Evolutionary conservation across 1,139 yeast genomes (phyloP).

Genomic region (Yamadazyma buinensis): DNA sequence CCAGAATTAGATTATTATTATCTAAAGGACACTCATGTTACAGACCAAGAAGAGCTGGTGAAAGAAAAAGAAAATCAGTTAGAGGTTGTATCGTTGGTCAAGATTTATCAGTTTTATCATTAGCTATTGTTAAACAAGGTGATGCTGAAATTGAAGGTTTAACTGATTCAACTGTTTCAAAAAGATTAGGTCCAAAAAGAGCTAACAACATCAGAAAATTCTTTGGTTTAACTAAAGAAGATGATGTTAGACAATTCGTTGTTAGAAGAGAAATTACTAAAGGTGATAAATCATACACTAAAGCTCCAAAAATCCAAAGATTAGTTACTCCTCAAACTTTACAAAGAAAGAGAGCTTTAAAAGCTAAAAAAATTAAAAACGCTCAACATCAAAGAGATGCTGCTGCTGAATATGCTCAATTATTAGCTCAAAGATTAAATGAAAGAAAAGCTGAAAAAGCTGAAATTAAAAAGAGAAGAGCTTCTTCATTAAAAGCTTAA

Average conservation of each 20-base stretch:
- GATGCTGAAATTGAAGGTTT: conserved; percentile 93
- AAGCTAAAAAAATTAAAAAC: conserved; percentile 89
- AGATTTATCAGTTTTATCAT: conserved; percentile 93
- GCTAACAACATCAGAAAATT: conserved; percentile 99
- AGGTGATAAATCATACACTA: conserved; percentile 98
- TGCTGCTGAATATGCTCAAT: conserved; percentile 99
- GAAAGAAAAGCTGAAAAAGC: conserved; percentile 98
- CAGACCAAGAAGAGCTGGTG: conserved; percentile 99
- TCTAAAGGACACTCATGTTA: conserved; percentile 96
- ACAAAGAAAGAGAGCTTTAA: conserved; percentile 98
- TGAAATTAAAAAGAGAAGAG: conserved; percentile 99
- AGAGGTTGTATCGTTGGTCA: conserved; percentile 99
- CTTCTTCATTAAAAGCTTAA: conserved; percentile 93
- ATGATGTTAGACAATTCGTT: conserved; percentile 91
- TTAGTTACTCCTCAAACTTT: conserved; percentile 98
- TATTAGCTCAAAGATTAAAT: conserved; percentile 96
- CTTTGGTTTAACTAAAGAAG: conserved; percentile 98
- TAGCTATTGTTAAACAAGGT: conserved; percentile 96
- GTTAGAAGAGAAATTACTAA: conserved; percentile 97
- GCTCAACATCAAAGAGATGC: conserved; percentile 99
- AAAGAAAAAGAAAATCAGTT: conserved; percentile 99
- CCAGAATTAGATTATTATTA: conserved; percentile 96
- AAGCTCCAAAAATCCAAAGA: conserved; percentile 99
- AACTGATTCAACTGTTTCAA: conserved; percentile 92
- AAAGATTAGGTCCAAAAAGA: conserved; percentile 99